Evolutionary conservation across 257 asterid species (phyloP), one percentile per base, ranked within the genome.

Genomic region (Scutellaria minor): DNA sequence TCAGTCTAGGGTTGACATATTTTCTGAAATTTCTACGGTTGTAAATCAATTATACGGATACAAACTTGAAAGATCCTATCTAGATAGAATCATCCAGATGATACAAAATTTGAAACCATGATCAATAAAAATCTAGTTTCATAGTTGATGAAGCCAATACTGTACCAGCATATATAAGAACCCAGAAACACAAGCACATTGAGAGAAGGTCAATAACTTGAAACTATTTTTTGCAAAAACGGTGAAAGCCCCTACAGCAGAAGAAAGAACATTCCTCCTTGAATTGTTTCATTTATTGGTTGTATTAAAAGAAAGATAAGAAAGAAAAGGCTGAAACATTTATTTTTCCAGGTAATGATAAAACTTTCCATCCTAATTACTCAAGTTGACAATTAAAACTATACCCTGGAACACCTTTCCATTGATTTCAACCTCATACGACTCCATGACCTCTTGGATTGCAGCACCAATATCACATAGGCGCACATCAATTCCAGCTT

Each of bases 401-500:
- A 47, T 86, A 94, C 98, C 98, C 86, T 88, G 99, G 81, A 78
- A 95, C 67, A 83, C 85, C 82, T 95, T 95, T 45, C 99, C 99
- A 67, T 90, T 95, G 47, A 95, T 95, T 83, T 91, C 99, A 50
- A 95, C 99, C 83, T 92, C 99, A 81, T 95, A 92, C 8, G 99
- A 95, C 83, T 92, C 96, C 99, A 95, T 95, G 81, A 95, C 98
- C 84, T 92, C 99, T 83, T 95, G 99, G 75, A 95, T 92, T 72
- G 98, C 99, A 82, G 99, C 97, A 84, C 99, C 96, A 61, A 92
- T 87, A 76, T 89, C 93, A 68, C 97, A 83, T 63, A 95, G 86
- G 74, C 99, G 98, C 54, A 92, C 99, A 75, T 92, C 99, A 81
- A 95, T 85, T 67, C 99, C 99, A 68, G 99, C 85, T 83, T 92